phyloP scores from a whole-genome alignment of 139 green algal genomes.

The Ettlia oleoabundans region DNA sequence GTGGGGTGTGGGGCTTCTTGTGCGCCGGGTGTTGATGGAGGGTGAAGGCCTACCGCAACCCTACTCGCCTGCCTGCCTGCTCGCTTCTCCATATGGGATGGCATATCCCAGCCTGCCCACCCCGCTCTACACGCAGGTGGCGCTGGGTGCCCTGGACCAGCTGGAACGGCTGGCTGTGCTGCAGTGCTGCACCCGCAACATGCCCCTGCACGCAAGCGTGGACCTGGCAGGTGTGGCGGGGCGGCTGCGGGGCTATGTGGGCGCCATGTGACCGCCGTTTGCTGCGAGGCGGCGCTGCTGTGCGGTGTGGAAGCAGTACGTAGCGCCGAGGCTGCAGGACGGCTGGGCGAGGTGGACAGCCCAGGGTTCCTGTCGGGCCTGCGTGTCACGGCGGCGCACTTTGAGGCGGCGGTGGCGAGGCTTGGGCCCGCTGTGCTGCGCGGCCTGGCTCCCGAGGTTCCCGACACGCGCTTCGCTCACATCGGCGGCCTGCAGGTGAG shows the following conservation, averaged over 20 bases:
- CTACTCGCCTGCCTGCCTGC: background rate
- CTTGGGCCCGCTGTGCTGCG: conserved; percentile 57
- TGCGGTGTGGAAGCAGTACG: conserved; percentile 36
- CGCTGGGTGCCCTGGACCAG: conserved; percentile 82
- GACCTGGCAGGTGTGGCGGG: conserved; percentile 62
- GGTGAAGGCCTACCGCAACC: background rate
- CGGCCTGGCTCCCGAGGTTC: conserved; percentile 73
- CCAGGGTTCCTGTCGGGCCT: background rate
- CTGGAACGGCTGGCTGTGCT: conserved; percentile 84
- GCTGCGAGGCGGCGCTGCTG: conserved; percentile 39
- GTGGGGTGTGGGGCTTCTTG: background rate
- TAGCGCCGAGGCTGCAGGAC: background rate
- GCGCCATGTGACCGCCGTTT: conserved; percentile 38
- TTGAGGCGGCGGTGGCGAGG: conserved; percentile 11
- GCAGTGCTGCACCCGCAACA: conserved; percentile 64
- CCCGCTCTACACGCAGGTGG: conserved; percentile 82
- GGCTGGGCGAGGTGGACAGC: background rate
- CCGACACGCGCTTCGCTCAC: conserved; percentile 31
- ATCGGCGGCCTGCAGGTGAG: conserved; percentile 50
- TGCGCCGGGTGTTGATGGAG: background rate
- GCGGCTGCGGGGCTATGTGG: conserved; percentile 36
- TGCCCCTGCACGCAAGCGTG: conserved; percentile 72
- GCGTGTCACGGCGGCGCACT: conserved; percentile 14
- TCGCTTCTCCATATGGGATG: background rate
- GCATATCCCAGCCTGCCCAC: background rate